Percentiles rank a stretch among this genome's conserved stretches.
Evolutionary conservation across 305 asterid genomes (phyloP).

Genomic region (Plantago coronopus): DNA sequence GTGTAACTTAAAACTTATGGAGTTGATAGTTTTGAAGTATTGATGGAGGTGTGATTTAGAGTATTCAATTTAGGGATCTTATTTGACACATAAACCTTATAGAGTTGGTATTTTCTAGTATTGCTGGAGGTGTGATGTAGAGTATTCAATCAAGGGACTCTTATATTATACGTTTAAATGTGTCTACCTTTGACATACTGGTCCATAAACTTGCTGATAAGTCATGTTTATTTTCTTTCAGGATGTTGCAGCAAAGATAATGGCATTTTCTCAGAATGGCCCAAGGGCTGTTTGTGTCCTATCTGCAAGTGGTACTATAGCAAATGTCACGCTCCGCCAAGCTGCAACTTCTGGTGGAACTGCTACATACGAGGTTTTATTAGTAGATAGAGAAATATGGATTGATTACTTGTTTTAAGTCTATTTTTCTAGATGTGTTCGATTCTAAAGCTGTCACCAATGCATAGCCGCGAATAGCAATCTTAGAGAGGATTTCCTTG

Average conservation of each 20-base stretch:
- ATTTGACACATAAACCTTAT: too few species aligned
- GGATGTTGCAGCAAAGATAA: constrained; percentile 48
- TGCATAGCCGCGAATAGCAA: neutral
- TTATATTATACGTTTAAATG: neutral
- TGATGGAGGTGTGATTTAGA: too few species aligned
- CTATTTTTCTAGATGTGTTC: neutral
- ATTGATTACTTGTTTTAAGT: neutral
- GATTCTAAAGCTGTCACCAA: neutral
- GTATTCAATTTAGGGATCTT: too few species aligned
- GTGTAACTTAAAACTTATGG: too few species aligned
- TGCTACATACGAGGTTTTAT: constrained; percentile 41
- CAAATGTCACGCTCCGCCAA: constrained; percentile 42
- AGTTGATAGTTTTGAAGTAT: too few species aligned
- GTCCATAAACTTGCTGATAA: too few species aligned
- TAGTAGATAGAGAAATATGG: neutral
- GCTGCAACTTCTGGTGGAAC: constrained; percentile 49
- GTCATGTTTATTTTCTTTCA: constrained; percentile 19
- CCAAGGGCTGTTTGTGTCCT: constrained; percentile 45
- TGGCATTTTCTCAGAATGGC: constrained; percentile 42
- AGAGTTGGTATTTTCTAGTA: too few species aligned
- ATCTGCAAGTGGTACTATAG: constrained; percentile 47
- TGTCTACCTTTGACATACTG: neutral
- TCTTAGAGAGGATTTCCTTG: constrained; percentile 1
- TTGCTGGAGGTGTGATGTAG: too few species aligned
- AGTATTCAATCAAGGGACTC: too few species aligned